A percentile compares a stretch with the other conserved stretches of the same genome.
These are phyloP conservation scores for Pugionium dolabratum DNA, from an alignment of 345 rosid species.

Conservation along the genomic window DNA sequence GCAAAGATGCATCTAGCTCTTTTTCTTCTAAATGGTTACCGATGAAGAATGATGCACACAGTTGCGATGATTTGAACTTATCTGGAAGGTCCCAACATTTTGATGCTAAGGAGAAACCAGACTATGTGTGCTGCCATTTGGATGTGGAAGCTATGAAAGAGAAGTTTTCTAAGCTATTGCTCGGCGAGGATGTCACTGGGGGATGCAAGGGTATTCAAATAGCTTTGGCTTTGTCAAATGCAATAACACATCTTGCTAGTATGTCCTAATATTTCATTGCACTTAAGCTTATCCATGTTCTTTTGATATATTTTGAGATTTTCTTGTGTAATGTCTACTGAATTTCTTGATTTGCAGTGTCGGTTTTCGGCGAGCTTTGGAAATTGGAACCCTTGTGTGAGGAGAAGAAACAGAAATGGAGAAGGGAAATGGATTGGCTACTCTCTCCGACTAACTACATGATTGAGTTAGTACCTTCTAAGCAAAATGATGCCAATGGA, in stretches of 20 bases:
- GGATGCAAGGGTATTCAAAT: conserved; percentile 67
- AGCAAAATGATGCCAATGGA: conserved; percentile 82
- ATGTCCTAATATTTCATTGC: conserved; percentile 21
- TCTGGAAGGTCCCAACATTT: conserved; percentile 58
- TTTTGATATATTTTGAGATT: not conserved
- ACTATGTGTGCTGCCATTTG: conserved; percentile 43
- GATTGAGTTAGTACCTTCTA: conserved; percentile 97
- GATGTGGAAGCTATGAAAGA: conserved; percentile 88
- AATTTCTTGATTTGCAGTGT: conserved; percentile 50
- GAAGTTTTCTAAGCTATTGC: conserved; percentile 71
- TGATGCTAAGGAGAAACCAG: conserved; percentile 59
- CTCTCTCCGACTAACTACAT: conserved; percentile 91
- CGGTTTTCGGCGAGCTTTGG: conserved; percentile 95
- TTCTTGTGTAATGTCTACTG: not conserved
- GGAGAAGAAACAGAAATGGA: conserved; percentile 81
- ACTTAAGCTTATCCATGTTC: not conserved
- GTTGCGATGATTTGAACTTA: conserved; percentile 58
- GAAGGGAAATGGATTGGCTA: conserved; percentile 92
- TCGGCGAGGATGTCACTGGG: conserved; percentile 87
- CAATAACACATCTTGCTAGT: conserved; percentile 88
- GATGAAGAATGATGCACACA: conserved; percentile 53
- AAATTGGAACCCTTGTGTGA: conserved; percentile 83
- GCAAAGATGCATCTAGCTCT: conserved; percentile 86
- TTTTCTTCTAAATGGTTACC: conserved; percentile 79
- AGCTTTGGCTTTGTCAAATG: conserved; percentile 88